Conservation (phyloP, 345 rosid genomes). For the Ceriops zippeliana region DNA sequence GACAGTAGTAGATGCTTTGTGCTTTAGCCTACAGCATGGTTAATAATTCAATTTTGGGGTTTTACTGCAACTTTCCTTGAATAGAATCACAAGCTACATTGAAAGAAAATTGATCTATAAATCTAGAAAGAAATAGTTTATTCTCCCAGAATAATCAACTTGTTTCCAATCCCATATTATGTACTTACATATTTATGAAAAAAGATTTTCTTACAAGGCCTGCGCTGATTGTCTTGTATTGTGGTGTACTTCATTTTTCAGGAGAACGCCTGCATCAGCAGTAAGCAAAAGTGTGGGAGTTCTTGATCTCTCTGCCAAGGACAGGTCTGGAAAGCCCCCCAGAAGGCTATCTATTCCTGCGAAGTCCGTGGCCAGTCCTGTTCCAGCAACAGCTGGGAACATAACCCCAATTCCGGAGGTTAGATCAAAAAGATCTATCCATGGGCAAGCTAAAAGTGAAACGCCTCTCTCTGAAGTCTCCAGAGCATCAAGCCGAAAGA, state of each 20-base stretch:
- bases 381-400: constrained; percentile 31
- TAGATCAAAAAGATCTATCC: constrained; percentile 43
- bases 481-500: constrained; percentile 48
- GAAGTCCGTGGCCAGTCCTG: constrained; percentile 41
- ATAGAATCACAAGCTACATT: no score
- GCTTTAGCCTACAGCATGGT: no score
- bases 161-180: no score
- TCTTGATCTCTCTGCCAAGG: constrained; percentile 69
- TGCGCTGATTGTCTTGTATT: not conserved
- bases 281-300: constrained; percentile 73
- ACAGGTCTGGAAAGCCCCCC: constrained; percentile 73
- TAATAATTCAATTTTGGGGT: no score
- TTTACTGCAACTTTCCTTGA: no score
- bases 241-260: constrained; percentile 8
- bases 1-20: no score
- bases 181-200: not conserved
- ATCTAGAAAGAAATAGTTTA: no score
- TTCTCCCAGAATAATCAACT: no score
- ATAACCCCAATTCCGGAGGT: constrained; percentile 60
- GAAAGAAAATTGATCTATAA: no score
- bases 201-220: no score
- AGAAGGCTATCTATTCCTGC: constrained; percentile 74
- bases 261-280: constrained; percentile 47
- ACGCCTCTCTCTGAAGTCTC: constrained; percentile 54
- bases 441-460: constrained; percentile 38